Evolutionary conservation across 176 grass and related monocot genomes (phyloP).

Genomic region (Triticum aestivum): DNA sequence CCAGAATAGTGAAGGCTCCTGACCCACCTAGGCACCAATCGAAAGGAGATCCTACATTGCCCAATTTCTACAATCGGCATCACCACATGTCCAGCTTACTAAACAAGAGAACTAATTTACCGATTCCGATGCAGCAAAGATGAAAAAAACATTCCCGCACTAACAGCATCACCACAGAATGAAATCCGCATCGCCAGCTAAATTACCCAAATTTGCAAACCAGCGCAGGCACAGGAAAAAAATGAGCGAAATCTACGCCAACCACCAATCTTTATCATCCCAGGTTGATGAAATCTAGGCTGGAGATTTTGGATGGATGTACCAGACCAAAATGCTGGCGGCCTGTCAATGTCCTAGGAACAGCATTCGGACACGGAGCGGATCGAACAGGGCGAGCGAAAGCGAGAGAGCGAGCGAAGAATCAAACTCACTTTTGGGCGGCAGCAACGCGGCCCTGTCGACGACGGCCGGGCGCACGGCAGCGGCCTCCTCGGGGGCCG

Average conservation of each 20-base stretch:
- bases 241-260: slow-evolving; percentile 27
- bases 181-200: background rate
- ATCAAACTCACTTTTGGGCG: slow-evolving; percentile 68
- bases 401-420: slow-evolving; percentile 8
- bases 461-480: slow-evolving; percentile 24
- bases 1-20: slow-evolving; percentile 24
- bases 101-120: background rate
- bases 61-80: background rate
- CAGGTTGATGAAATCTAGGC: background rate
- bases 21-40: background rate
- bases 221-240: background rate
- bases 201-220: background rate
- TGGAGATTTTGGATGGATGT: slow-evolving; percentile 19
- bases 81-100: background rate
- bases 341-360: slow-evolving; percentile 37
- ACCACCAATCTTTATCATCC: slow-evolving; percentile 16
- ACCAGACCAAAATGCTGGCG: slow-evolving; percentile 23
- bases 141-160: background rate
- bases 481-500: slow-evolving; percentile 30
- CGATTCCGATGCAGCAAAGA: background rate
- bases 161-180: background rate
- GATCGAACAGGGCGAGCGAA: background rate
- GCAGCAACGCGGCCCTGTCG: slow-evolving; percentile 44
- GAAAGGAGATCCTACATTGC: background rate
- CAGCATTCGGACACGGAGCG: background rate